Percentiles rank a stretch among this genome's conserved stretches.
These are phyloP conservation scores for Geotrichum bryndzae DNA, from an alignment of 1,139 yeast species.

Conservation along the genomic window DNA sequence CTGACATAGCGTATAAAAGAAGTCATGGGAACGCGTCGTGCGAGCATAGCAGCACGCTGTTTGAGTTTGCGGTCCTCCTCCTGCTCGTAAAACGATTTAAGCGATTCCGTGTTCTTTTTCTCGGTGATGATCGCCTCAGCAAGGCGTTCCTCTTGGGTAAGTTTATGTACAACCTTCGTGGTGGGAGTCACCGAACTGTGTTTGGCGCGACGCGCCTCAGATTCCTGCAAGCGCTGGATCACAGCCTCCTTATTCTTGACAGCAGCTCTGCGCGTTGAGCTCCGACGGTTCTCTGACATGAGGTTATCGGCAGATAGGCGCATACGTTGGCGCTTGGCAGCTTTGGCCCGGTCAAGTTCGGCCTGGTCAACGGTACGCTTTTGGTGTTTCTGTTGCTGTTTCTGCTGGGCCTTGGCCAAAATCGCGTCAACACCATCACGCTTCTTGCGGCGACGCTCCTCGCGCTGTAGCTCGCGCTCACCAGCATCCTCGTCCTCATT, in stretches of 20 bases:
- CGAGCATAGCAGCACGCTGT: constrained; percentile 65
- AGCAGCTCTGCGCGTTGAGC: constrained; percentile 74
- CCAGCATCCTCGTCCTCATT: constrained; percentile 36
- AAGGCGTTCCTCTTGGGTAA: constrained; percentile 82
- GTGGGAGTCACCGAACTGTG: constrained; percentile 36
- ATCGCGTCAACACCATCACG: constrained; percentile 5
- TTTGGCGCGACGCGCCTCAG: constrained; percentile 57
- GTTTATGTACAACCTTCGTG: constrained; percentile 33
- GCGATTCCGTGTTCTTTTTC: constrained; percentile 61
- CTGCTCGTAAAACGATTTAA: constrained; percentile 73
- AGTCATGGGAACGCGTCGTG: constrained; percentile 53
- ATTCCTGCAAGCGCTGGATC: constrained; percentile 63
- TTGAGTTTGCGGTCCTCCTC: constrained; percentile 75
- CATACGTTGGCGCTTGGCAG: constrained; percentile 19
- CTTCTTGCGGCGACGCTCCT: constrained; percentile 26
- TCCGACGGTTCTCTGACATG: constrained; percentile 63
- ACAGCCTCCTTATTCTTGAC: constrained; percentile 73
- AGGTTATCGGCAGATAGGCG: constrained; percentile 32
- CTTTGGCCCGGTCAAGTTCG: constrained; percentile 9
- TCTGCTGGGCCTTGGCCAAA: neutral
- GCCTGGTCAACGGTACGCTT: constrained; percentile 17
- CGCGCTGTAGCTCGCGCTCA: constrained; percentile 33
- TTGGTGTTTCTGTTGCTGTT: constrained; percentile 4
- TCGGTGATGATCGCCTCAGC: constrained; percentile 87
- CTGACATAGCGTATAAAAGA: constrained; percentile 52